Evolutionary conservation across 2,329 filamentous ascomycete species (phyloP), one percentile per base, ranked within the genome.

Genomic region (Arthrobotrys megalospora): DNA sequence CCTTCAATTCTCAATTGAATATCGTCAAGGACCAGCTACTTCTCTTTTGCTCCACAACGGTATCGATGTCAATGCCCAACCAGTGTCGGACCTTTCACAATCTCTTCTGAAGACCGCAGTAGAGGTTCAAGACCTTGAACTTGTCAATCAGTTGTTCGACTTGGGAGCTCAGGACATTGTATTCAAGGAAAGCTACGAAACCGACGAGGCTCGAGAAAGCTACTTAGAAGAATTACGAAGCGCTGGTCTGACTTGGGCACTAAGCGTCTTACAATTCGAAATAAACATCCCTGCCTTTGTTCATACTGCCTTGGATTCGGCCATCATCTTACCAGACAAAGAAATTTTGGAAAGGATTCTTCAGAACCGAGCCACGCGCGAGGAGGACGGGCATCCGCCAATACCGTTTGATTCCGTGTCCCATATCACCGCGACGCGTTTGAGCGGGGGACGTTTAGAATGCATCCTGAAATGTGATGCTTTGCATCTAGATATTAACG

Each of bases 1-100:
- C 1, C 38, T 69, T n/a, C 66, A 69, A 12, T 69, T 69, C 36
- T 60, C 66, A 10, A 69, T 69, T 10, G 66, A 69, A 41, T 69
- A 48, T 41, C 66, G 66, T 0, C 52, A 69, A 62, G 66, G 66
- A 7, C 16, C 16, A n/a, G 12, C 58, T 11, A 45, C 43, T 1
- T 45, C 38, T 6, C 43, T 63, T 1, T 19, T 71, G 7, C 45
- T 71, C 3, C 53, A 16, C 6, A 43, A 53, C 19, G 11, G 34
- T 16, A 48, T 52, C 16, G 55, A 71, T 43, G 16, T 71, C 16
- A 71, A 71, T 12, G 55, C 24, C 8, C 41, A 43, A n/a, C 67
- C 67, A 4, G 21, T 63, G 24, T 63, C 67, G 5, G 43, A 50
- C 19, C 67, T 71, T 1, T 71, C 67, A n/a, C 67, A 71, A 45